Evolutionary conservation across 2,329 filamentous ascomycete species (phyloP), one percentile per base, ranked within the genome.

Genomic region (Fusarium tanahbumbuense): DNA sequence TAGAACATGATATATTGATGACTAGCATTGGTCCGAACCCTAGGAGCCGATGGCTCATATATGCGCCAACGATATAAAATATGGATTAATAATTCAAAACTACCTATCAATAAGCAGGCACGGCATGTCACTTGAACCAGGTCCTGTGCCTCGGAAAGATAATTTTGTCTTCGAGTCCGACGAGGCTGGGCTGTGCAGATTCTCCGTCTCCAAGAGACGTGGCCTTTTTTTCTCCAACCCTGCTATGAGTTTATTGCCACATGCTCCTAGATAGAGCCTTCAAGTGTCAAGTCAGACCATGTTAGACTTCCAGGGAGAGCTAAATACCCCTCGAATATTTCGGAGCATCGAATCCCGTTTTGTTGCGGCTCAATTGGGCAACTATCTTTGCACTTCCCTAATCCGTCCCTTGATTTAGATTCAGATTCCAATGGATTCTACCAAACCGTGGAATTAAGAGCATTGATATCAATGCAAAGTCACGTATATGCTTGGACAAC

Each of bases 331-430:
- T 59, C 32, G 41, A 54, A 27, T 27, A 27, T 45, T 52, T 70
- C 68, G 68, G 68, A 71, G 37, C 46, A 55, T 72, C 46, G 47
- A 57, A 71, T 32, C 60, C 68, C 68, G 68, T 67, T 20, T 30
- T 37, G 32, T 69, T 58, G 56, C 34, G 47, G 41, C 68, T 72
- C 47, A 44, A 72, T 70, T 54, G 56, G 68, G 68, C 37, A 67
- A 72, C 40, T 67, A 12, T 56, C 41, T 50, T 41, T 67, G 56
- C 60, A 62, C 37, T 56, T 61, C 41, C 61, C 62, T 56, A 44
- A 47, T 64, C n/a, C 40, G 41, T 54, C 37, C 34, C 41, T 48
- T 27, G 22, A 37, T 37, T 37, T 20, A 27, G 32, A 32, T 32
- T n/a, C 28, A 13, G 37, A 50, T 61, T 64, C 46, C 30, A 48